Conservation (phyloP, 1,284 basidiomycete species). For the Cutaneotrichosporon arboriforme region DNA sequence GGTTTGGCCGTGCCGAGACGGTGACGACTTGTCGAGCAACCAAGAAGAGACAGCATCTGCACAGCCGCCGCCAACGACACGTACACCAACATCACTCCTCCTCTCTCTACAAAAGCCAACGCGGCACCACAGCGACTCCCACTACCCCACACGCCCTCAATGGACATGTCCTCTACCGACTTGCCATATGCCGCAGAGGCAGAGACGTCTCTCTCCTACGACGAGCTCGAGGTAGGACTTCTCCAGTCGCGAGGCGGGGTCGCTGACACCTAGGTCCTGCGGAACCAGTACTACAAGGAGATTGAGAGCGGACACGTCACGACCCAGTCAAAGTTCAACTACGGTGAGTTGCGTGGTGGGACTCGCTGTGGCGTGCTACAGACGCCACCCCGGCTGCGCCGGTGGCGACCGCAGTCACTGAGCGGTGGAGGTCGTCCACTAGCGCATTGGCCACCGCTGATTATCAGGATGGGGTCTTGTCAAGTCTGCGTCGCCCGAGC, state of each 20-base stretch:
- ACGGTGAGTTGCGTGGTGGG: slow-evolving; percentile 52
- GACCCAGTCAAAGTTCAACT: slow-evolving; percentile 97
- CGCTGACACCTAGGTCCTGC: slow-evolving; percentile 60
- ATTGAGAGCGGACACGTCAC: slow-evolving; percentile 76
- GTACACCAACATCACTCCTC: background rate
- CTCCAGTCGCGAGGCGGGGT: background rate
- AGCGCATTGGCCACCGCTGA: slow-evolving; percentile 3
- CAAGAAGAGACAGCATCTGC: background rate
- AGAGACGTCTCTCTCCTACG: slow-evolving; percentile 76
- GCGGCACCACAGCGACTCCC: no score
- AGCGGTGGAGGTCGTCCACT: no score
- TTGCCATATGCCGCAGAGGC: slow-evolving; percentile 96
- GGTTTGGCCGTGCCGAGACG: background rate
- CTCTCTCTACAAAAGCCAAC: background rate
- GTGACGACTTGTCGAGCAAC: background rate
- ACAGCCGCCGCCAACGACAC: background rate
- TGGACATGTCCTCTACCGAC: slow-evolving; percentile 53
- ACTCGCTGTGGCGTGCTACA: background rate
- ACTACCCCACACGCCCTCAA: no score
- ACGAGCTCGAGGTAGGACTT: slow-evolving; percentile 72
- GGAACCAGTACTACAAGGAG: slow-evolving; percentile 83
- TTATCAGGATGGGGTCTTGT: slow-evolving; percentile 73
- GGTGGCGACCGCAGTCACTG: background rate
- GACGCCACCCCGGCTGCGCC: background rate
- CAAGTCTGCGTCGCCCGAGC: slow-evolving; percentile 72